Evolutionary conservation across 2,329 filamentous ascomycete genomes (phyloP).

Genomic region (Blastomyces emzantsi): DNA sequence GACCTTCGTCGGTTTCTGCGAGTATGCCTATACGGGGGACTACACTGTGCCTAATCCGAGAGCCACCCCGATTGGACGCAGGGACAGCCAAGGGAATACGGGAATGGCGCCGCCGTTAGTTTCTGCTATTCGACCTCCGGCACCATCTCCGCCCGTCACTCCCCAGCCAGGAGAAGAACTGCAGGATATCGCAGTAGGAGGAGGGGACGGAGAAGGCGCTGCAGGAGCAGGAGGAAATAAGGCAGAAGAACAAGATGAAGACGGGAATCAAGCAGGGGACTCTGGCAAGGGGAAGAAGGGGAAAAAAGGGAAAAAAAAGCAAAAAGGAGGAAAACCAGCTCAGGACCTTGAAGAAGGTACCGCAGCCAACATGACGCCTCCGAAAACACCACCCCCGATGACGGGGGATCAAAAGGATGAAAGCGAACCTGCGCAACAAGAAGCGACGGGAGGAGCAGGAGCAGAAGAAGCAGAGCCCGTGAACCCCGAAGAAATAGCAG

Average conservation of each 20-base stretch:
- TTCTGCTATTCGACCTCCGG: constrained; percentile 22
- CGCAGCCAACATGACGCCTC: constrained; percentile 28
- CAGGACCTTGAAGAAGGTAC: constrained; percentile 19
- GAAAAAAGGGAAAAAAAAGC: constrained; percentile 25
- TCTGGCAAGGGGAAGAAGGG: constrained; percentile 26
- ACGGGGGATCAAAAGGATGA: constrained; percentile 16
- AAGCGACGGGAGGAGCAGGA: background rate
- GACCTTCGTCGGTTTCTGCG: constrained; percentile 42
- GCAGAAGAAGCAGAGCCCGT: constrained; percentile 12
- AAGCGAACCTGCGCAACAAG: constrained; percentile 13
- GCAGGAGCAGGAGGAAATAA: constrained; percentile 7
- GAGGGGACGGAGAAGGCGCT: constrained; percentile 8
- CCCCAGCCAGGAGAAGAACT: constrained; percentile 13
- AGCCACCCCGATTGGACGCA: constrained; percentile 10
- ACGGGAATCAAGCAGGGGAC: constrained; percentile 4
- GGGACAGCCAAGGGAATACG: constrained; percentile 5
- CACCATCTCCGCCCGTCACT: constrained; percentile 24
- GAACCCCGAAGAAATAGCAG: constrained; percentile 11
- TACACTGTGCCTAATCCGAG: constrained; percentile 32
- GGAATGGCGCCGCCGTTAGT: constrained; percentile 12
- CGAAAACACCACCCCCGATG: constrained; percentile 29
- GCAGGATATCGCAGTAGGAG: constrained; percentile 9
- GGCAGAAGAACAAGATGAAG: constrained; percentile 16
- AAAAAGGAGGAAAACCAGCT: constrained; percentile 12
- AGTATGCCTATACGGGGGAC: constrained; percentile 44